These are phyloP conservation scores for Capronia americana DNA, from an alignment of 2,329 filamentous ascomycete species.

Conservation along the genomic window DNA sequence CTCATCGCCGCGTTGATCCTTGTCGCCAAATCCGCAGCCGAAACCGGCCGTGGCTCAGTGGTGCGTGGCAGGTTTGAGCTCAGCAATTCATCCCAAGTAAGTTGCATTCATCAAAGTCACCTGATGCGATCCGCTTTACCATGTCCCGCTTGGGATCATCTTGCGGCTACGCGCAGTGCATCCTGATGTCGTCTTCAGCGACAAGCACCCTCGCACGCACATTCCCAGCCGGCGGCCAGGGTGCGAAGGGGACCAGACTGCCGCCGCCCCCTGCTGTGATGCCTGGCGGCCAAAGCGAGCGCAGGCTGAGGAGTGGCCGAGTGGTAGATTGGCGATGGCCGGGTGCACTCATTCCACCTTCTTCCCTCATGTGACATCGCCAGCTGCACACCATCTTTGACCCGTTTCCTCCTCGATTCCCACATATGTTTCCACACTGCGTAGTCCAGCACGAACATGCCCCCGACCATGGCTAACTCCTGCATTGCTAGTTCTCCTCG, in stretches of 20 bases:
- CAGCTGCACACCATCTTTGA: slow-evolving; percentile 30
- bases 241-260: neutral
- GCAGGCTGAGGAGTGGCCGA: neutral
- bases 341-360: slow-evolving; percentile 13
- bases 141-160: slow-evolving; percentile 22
- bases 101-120: slow-evolving; percentile 27
- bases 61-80: slow-evolving; percentile 18
- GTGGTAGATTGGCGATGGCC: neutral
- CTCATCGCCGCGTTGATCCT: slow-evolving; percentile 2
- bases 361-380: slow-evolving; percentile 32
- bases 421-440: slow-evolving; percentile 6
- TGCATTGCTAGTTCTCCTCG: slow-evolving; percentile 14
- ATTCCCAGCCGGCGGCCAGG: neutral
- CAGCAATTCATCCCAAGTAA: slow-evolving; percentile 22
- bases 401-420: slow-evolving; percentile 10
- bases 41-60: slow-evolving; percentile 9
- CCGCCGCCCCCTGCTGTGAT: neutral
- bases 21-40: slow-evolving; percentile 11
- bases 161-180: slow-evolving; percentile 25
- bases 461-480: slow-evolving; percentile 32
- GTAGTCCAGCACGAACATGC: neutral
- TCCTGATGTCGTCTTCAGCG: slow-evolving; percentile 9
- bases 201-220: slow-evolving; percentile 1
- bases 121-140: slow-evolving; percentile 32
- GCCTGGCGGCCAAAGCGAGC: slow-evolving; percentile 10